phyloP scores from a whole-genome alignment of 2,329 filamentous ascomycete genomes.

The Pseudocercospora eumusae region DNA sequence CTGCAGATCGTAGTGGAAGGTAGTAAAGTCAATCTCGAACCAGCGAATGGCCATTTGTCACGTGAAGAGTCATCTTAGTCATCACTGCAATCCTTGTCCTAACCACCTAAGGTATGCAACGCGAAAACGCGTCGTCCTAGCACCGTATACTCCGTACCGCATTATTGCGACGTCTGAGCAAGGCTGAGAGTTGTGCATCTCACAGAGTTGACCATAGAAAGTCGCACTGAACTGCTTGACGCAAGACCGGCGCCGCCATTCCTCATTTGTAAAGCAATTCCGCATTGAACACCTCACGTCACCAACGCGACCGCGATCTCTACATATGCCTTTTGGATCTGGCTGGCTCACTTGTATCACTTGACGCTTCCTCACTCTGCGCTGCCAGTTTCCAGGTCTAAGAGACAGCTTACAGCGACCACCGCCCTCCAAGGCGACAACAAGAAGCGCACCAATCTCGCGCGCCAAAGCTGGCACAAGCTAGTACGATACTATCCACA shows the following conservation, averaged over 20 bases:
- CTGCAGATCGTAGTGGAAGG: background rate
- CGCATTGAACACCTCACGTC: background rate
- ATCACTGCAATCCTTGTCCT: background rate
- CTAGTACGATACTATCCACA: background rate
- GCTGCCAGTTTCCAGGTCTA: background rate
- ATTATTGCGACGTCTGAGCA: background rate
- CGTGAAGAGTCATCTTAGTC: background rate
- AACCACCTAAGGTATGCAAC: background rate
- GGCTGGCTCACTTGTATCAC: background rate
- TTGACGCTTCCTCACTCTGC: background rate
- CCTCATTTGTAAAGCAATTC: background rate
- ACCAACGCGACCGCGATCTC: background rate
- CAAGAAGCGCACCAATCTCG: background rate
- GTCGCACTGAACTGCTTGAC: background rate
- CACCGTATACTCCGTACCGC: background rate
- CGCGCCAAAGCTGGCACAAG: background rate
- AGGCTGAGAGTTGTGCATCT: background rate
- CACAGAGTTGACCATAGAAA: background rate
- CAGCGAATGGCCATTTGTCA: background rate
- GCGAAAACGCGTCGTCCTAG: background rate
- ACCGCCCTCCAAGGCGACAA: background rate
- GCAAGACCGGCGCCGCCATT: background rate
- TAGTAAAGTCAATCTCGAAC: background rate
- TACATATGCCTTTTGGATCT: background rate
- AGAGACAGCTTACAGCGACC: background rate